A percentile compares a stretch with the other conserved stretches of the same genome.
phyloP scores from a whole-genome alignment of 2,329 filamentous ascomycete genomes.

The Trichoderma koningii region DNA sequence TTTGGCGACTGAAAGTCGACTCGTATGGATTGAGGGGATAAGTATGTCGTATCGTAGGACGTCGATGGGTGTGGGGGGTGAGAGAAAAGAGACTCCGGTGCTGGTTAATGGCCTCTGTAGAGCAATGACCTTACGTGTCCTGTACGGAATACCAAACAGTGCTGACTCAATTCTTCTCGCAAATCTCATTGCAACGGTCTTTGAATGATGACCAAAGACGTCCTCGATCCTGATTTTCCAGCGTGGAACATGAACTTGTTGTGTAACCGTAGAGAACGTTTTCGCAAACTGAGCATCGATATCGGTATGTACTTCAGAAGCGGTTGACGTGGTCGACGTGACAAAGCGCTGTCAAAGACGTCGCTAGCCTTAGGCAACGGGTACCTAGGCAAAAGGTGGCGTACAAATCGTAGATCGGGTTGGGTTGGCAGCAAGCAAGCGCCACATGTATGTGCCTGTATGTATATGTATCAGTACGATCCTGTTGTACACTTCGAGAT shows the following conservation, averaged over 20 bases:
- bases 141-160: neutral
- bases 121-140: constrained; percentile 1
- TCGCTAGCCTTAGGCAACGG: constrained; percentile 6
- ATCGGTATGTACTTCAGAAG: neutral
- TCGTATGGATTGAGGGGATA: constrained; percentile 2
- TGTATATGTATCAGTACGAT: constrained; percentile 3
- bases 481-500: constrained; percentile 10
- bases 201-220: no score
- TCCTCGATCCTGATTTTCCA: neutral
- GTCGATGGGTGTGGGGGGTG: constrained; percentile 4
- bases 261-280: neutral
- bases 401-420: constrained; percentile 24
- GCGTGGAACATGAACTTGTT: neutral
- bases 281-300: neutral
- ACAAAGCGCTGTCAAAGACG: neutral
- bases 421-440: constrained; percentile 11
- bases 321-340: neutral
- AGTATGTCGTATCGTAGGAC: constrained; percentile 1
- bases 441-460: neutral
- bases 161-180: neutral
- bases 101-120: neutral
- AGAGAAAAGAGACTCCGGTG: neutral
- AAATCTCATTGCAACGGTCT: neutral
- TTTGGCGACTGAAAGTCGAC: neutral
- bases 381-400: constrained; percentile 10